phyloP scores from a whole-genome alignment of 2,329 filamentous ascomycete species.

The Neonectria faginata region DNA sequence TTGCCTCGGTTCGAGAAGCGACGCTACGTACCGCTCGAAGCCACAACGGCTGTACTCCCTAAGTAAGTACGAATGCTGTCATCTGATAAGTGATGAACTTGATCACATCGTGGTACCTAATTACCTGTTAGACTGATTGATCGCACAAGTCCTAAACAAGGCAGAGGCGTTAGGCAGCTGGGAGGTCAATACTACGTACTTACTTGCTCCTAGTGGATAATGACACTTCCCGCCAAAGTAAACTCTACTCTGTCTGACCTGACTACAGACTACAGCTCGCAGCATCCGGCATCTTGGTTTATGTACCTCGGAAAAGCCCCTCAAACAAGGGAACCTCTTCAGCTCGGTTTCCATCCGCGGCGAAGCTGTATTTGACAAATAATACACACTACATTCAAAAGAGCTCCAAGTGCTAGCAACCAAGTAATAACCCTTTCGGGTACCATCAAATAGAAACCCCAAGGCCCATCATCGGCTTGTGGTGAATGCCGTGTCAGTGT shows the following conservation, averaged over 20 bases:
- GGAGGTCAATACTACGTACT: no score
- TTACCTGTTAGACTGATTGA: background rate
- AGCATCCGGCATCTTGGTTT: no score
- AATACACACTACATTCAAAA: background rate
- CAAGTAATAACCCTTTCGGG: background rate
- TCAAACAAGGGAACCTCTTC: no score
- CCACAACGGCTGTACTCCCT: background rate
- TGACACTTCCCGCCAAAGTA: background rate
- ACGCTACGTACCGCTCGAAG: background rate
- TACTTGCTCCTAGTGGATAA: no score
- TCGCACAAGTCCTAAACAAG: no score
- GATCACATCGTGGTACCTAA: no score
- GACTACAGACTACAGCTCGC: no score
- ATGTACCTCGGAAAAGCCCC: no score
- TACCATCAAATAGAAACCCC: background rate
- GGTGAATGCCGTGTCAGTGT: background rate
- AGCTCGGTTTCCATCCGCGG: no score
- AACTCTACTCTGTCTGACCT: background rate
- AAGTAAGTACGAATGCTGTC: no score
- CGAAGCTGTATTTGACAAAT: background rate
- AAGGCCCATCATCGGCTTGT: background rate
- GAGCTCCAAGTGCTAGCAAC: background rate
- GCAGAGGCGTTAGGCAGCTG: no score
- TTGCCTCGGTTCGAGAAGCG: constrained; percentile 9
- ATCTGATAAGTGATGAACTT: no score